Evolutionary conservation across 345 rosid genomes (phyloP), one percentile per base, ranked within the genome.

Genomic region (Fremontodendron californicum): DNA sequence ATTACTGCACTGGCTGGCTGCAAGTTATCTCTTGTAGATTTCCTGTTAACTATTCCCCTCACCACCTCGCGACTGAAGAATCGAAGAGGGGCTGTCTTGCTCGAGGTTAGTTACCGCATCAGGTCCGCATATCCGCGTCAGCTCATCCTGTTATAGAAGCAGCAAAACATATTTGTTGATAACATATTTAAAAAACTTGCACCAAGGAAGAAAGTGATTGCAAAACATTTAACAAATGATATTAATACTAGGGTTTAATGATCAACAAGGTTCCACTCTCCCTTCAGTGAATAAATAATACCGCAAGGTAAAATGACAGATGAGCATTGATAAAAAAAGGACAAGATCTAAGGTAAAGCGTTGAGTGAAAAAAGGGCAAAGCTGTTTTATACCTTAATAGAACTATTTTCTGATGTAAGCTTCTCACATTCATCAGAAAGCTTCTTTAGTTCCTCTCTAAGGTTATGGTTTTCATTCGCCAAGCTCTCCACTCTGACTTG

Each of bases 351-450:
- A 6, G 42, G 29, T 13, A 33, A 43, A 7, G 35, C 23, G 6
- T 5, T 33, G 18, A 33, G 37, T 9, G 25, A n/a, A n/a, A n/a
- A 16, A 69, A 40, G 42, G 69, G 63, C 6, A 8, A 8, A 10
- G 48, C 5, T 31, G n/a, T 12, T 29, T n/a, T 40, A 6, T 67
- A 91, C 99, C 97, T 94, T 92, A n/a, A 96, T 89, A 27, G 95
- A 88, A 72, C 74, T 81, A 68, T 96, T 96, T 80, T 93, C 97
- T 0, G 97, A 79, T 80, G 90, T 87, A 67, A 96, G 98, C 87
- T 93, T 91, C 82, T 90, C 89, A 73, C 99, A 94, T 72, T 96
- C 94, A 35, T 88, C 87, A 1, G 97, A 93, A 76, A 96, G 92
- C 84, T 88, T 88, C 71, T 89, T 89, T 48, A 93, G 80, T 84